These are phyloP conservation scores for Pichia sp. DNA, from an alignment of 1,139 yeast species.

Conservation along the genomic window DNA sequence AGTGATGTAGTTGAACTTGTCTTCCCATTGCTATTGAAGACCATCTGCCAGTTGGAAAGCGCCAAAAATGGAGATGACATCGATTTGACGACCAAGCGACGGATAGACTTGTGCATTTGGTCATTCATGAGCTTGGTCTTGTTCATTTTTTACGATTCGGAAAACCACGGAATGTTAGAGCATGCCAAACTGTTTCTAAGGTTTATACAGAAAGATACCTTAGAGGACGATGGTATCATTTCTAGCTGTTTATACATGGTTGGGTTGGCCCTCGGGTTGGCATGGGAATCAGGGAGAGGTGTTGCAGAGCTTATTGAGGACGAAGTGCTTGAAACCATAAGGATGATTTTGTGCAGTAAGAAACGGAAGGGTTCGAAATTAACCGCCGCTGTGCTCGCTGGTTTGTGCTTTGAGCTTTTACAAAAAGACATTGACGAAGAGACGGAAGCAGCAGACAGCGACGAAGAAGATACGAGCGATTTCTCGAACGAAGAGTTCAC, in stretches of 20 bases:
- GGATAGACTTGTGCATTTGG: slow-evolving; percentile 28
- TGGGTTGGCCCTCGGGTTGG: slow-evolving; percentile 43
- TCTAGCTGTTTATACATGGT: slow-evolving; percentile 46
- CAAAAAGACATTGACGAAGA: slow-evolving; percentile 22
- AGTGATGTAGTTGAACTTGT: slow-evolving; percentile 42
- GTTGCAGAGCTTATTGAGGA: slow-evolving; percentile 39
- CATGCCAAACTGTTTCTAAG: slow-evolving; percentile 33
- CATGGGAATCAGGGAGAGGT: slow-evolving; percentile 30
- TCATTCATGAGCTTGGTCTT: slow-evolving; percentile 45
- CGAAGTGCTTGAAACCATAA: slow-evolving; percentile 14
- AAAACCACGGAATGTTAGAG: slow-evolving; percentile 49
- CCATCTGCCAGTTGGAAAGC: slow-evolving; percentile 16
- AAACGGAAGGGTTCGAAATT: slow-evolving; percentile 7
- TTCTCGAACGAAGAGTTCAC: slow-evolving; percentile 29
- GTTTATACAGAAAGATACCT: slow-evolving; percentile 26
- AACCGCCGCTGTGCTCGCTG: slow-evolving; percentile 59
- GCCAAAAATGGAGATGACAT: slow-evolving; percentile 21
- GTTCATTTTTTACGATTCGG: slow-evolving; percentile 45
- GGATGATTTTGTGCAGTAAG: slow-evolving; percentile 5
- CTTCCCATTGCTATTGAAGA: slow-evolving; percentile 34
- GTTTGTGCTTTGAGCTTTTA: slow-evolving; percentile 57
- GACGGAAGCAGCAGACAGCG: too few species aligned
- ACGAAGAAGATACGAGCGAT: slow-evolving; percentile 30
- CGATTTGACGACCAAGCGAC: slow-evolving; percentile 26
- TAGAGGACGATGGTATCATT: slow-evolving; percentile 31